Evolutionary conservation across 805 yeast genomes (phyloP), one percentile per base, ranked within the genome.

Genomic region (Maudiozyma barnettii): DNA sequence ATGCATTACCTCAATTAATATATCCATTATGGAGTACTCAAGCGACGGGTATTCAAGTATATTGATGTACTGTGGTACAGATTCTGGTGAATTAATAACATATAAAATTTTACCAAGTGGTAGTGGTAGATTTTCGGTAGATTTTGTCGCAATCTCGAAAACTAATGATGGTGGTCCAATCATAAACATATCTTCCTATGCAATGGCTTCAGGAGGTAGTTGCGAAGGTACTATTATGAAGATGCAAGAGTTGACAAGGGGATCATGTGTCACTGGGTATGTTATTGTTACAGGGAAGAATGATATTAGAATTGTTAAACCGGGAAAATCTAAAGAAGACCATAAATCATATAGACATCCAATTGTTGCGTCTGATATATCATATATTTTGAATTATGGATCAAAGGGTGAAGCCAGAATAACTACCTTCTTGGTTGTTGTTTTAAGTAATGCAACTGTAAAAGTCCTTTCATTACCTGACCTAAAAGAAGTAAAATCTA

Each of bases 1-100:
- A 9, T 54, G 43, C 37, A 75, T 82, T 2, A 82, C 95, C 0
- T 59, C 75, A 1, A 61, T 86, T 44, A 89, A 87, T 53, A 87
- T 90, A 62, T 75, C 90, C 0, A 82, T 85, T 21, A 77, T 84
- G 72, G 78, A 77, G 33, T 69, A 75, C 45, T 84, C 81, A 1
- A 78, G 76, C 26, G 93, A 84, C 48, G 75, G 75, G 0, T 84
- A 74, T 55, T 80, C 93, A 0, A 81, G 88, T n/a, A 77, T 90
- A 35, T 56, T 85, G 22, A 64, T 90, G 65, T 65, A 77, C 21
- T 84, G 81, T 12, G 98, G 98, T 21, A 84, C 96, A 0, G 76
- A 78, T 47, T 67, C 68, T 14, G 97, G 97, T 16, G 84, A 85
- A 47, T 58, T 88, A 12, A 51, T 82, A 23, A 72, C 79, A 0